phyloP scores from a whole-genome alignment of 805 yeast species.

The Ascoidea tarda region DNA sequence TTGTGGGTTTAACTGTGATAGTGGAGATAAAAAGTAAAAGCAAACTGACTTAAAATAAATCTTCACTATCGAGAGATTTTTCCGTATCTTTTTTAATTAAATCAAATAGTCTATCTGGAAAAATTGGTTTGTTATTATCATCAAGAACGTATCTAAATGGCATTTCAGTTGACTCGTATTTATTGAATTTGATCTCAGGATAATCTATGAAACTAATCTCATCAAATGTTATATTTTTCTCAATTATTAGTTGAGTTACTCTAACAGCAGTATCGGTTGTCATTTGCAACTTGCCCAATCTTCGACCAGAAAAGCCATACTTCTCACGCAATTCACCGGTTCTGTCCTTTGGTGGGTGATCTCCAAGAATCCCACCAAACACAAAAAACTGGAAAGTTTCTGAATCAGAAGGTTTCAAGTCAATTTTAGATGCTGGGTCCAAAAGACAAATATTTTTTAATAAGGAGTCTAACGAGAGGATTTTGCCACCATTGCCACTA shows the following conservation, averaged over 20 bases:
- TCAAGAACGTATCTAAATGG: slow-evolving; percentile 85
- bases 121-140: slow-evolving; percentile 50
- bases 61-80: slow-evolving; percentile 54
- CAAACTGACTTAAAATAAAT: slow-evolving; percentile 14
- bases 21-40: slow-evolving; percentile 16
- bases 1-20: neutral
- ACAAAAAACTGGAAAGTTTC: slow-evolving; percentile 70
- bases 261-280: slow-evolving; percentile 96
- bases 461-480: neutral
- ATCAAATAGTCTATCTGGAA: slow-evolving; percentile 86
- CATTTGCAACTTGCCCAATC: slow-evolving; percentile 86
- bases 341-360: slow-evolving; percentile 84
- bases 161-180: slow-evolving; percentile 92
- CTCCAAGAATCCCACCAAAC: slow-evolving; percentile 93
- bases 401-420: slow-evolving; percentile 58
- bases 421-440: slow-evolving; percentile 76
- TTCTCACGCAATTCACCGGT: slow-evolving; percentile 75
- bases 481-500: neutral
- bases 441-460: slow-evolving; percentile 56
- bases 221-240: slow-evolving; percentile 41
- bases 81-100: slow-evolving; percentile 78
- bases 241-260: slow-evolving; percentile 73
- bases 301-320: slow-evolving; percentile 76
- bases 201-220: slow-evolving; percentile 78
- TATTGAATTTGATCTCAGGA: slow-evolving; percentile 83